A percentile compares a stretch with the other conserved stretches of the same genome.
Evolutionary conservation across 2,329 filamentous ascomycete genomes (phyloP).

Genomic region (Penicillium rolfsii): DNA sequence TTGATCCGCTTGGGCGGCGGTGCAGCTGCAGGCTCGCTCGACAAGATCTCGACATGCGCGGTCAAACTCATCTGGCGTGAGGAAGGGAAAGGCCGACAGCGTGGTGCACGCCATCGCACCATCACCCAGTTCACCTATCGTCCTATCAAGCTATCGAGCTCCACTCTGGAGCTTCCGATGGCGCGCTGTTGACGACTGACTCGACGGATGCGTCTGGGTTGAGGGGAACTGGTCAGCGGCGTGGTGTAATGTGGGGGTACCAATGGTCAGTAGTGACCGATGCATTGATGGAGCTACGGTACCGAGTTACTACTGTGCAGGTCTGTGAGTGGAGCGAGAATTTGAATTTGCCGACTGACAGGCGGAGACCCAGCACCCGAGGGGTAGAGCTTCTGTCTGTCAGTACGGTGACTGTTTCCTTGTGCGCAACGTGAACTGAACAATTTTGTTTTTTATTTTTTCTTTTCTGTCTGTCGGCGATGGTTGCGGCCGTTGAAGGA

Average conservation of each 20-base stretch:
- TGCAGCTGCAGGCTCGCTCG: slow-evolving; percentile 38
- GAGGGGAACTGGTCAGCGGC: neutral
- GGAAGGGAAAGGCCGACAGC: slow-evolving; percentile 59
- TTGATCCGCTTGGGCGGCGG: slow-evolving; percentile 56
- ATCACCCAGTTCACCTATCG: neutral
- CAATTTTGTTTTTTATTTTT: too few species aligned
- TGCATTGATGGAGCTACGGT: neutral
- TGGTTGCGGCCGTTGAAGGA: slow-evolving; percentile 1
- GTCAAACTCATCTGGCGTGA: slow-evolving; percentile 65
- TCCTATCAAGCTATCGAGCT: neutral
- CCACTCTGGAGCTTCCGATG: neutral
- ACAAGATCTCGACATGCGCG: slow-evolving; percentile 65
- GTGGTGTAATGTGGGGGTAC: slow-evolving; percentile 1
- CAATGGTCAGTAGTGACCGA: neutral
- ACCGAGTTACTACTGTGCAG: neutral
- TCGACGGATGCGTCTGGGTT: slow-evolving; percentile 14
- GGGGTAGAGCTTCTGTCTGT: neutral
- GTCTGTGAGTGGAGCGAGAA: neutral
- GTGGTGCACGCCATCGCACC: slow-evolving; percentile 20
- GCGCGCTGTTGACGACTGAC: slow-evolving; percentile 9
- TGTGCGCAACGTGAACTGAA: neutral
- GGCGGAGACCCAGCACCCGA: neutral
- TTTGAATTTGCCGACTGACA: neutral
- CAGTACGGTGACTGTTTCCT: neutral
- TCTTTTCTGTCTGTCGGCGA: neutral